phyloP scores from a whole-genome alignment of 352 stramenopile species.

The Phytophthora aleatoria region DNA sequence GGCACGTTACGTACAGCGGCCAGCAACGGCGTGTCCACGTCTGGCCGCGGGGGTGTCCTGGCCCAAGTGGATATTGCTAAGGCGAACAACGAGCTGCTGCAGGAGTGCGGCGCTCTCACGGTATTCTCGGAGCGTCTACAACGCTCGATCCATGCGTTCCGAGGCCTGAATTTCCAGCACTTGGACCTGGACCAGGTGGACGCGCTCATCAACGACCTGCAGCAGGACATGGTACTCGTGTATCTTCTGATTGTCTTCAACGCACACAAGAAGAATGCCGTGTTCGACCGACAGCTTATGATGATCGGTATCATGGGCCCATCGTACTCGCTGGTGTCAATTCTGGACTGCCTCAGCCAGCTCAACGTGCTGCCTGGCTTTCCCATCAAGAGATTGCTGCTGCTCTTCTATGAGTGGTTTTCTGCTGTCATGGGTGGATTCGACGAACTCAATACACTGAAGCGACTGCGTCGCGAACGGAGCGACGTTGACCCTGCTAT shows the following conservation, averaged over 20 bases:
- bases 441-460: conserved; percentile 57
- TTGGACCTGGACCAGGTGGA: conserved; percentile 74
- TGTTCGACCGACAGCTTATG: conserved; percentile 76
- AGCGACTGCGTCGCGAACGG: conserved; percentile 48
- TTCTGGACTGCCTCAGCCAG: conserved; percentile 76
- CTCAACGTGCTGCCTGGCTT: conserved; percentile 76
- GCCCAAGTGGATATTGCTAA: conserved; percentile 59
- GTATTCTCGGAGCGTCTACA: conserved; percentile 71
- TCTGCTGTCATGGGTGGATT: conserved; percentile 57
- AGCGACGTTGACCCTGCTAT: conserved; percentile 46
- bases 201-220: conserved; percentile 61
- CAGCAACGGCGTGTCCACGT: conserved; percentile 15
- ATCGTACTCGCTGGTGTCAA: conserved; percentile 63
- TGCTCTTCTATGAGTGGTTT: conserved; percentile 80
- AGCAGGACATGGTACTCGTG: conserved; percentile 81
- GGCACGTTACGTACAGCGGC: conserved; percentile 36
- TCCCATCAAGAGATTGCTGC: conserved; percentile 76
- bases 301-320: conserved; percentile 61
- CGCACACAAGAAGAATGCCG: conserved; percentile 56
- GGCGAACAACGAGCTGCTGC: conserved; percentile 73
- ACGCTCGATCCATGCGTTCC: conserved; percentile 69
- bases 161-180: conserved; percentile 74
- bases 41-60: conserved; percentile 28
- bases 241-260: conserved; percentile 84
- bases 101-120: conserved; percentile 69